Evolutionary conservation across 108 stramenopile species (phyloP).

Genomic region (Fistulifera solaris): DNA sequence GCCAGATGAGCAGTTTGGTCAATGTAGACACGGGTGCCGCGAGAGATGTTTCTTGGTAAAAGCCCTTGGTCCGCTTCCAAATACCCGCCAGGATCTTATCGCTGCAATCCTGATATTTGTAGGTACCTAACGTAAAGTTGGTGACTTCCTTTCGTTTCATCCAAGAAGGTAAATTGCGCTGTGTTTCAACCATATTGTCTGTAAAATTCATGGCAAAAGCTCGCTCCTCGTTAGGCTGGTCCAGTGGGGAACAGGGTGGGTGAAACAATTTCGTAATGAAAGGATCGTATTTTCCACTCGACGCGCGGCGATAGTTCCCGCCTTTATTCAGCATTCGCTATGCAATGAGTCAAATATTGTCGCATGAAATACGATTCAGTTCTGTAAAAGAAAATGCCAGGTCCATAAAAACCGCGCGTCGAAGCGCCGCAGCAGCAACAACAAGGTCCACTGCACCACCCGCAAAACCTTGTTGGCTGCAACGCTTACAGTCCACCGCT

Average conservation of each 20-base stretch:
- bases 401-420: conserved; percentile 15
- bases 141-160: conserved; percentile 55
- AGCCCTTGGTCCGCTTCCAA: conserved; percentile 54
- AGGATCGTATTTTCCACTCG: conserved; percentile 67
- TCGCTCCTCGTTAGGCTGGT: too few species aligned
- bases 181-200: not conserved
- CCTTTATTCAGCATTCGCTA: conserved; percentile 48
- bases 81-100: conserved; percentile 68
- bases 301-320: conserved; percentile 41
- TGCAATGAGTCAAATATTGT: conserved; percentile 53
- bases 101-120: conserved; percentile 31
- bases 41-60: conserved; percentile 10
- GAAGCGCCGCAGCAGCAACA: conserved; percentile 22
- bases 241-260: too few species aligned
- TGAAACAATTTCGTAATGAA: conserved; percentile 51
- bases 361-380: conserved; percentile 66
- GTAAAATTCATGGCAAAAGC: too few species aligned
- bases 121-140: conserved; percentile 41
- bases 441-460: conserved; percentile 26
- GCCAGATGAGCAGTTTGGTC: conserved; percentile 54
- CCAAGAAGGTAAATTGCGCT: not conserved
- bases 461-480: too few species aligned
- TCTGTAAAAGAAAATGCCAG: conserved; percentile 46
- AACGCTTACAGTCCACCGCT: too few species aligned
- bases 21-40: conserved; percentile 74